Conservation (phyloP, 495 filamentous ascomycete species). For the Rhypophila decipiens region DNA sequence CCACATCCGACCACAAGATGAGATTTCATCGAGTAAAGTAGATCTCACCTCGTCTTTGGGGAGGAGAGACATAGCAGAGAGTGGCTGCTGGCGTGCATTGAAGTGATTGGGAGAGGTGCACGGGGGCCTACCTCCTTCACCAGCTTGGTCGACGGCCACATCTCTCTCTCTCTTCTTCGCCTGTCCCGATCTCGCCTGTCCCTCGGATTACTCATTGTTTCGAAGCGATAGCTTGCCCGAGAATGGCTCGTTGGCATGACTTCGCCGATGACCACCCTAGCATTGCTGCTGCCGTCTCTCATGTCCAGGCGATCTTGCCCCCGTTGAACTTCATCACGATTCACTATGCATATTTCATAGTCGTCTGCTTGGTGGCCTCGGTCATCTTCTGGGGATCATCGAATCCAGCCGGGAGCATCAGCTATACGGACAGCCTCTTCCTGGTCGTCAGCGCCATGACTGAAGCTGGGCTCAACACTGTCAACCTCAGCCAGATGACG, state of each 20-base stretch:
- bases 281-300: not conserved
- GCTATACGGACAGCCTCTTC: slow-evolving; percentile 72
- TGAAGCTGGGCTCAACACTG: slow-evolving; percentile 53
- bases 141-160: too few species aligned
- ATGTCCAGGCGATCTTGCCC: slow-evolving; percentile 33
- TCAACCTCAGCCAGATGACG: slow-evolving; percentile 56
- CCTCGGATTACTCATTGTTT: too few species aligned
- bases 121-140: too few species aligned
- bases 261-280: slow-evolving; percentile 13
- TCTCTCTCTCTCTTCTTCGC: too few species aligned
- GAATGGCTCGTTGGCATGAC: slow-evolving; percentile 10
- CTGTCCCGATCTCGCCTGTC: too few species aligned
- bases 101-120: too few species aligned
- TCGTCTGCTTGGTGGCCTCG: slow-evolving; percentile 55
- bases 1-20: too few species aligned
- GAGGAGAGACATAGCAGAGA: too few species aligned
- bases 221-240: too few species aligned
- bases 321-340: slow-evolving; percentile 72
- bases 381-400: slow-evolving; percentile 70
- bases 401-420: slow-evolving; percentile 50
- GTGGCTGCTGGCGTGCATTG: too few species aligned
- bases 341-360: slow-evolving; percentile 68
- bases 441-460: slow-evolving; percentile 76
- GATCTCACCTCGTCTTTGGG: too few species aligned
- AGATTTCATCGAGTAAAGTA: too few species aligned